A percentile compares a stretch with the other conserved stretches of the same genome.
These are phyloP conservation scores for Ambrosia trifida DNA, from an alignment of 129 eudicot genomes.

Conservation along the genomic window DNA sequence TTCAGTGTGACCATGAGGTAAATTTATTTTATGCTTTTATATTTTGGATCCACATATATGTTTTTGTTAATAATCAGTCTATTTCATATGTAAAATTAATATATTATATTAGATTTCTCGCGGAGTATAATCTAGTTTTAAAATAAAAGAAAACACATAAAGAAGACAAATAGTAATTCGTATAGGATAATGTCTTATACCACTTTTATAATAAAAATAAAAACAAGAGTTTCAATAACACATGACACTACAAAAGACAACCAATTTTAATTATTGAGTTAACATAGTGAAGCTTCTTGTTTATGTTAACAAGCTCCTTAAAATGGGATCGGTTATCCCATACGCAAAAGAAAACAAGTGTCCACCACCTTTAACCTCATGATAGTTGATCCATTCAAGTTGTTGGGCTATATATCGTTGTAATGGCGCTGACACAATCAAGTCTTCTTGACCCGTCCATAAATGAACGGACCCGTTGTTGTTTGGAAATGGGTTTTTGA, in stretches of 20 bases:
- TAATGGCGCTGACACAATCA: conserved; percentile 50
- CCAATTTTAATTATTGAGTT: background rate
- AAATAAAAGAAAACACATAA: too few species aligned
- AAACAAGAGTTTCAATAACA: too few species aligned
- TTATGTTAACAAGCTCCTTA: conserved; percentile 38
- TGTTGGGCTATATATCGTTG: conserved; percentile 53
- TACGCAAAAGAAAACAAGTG: conserved; percentile 47
- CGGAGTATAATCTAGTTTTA: too few species aligned
- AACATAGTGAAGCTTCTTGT: background rate
- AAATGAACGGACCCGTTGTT: conserved; percentile 54
- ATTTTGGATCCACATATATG: conserved; percentile 6
- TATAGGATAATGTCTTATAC: too few species aligned
- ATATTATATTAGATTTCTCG: too few species aligned
- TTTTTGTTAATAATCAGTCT: background rate
- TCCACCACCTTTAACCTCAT: conserved; percentile 60
- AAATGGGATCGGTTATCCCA: conserved; percentile 46
- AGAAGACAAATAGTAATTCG: too few species aligned
- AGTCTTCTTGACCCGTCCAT: conserved; percentile 74
- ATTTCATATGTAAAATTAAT: too few species aligned
- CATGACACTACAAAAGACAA: too few species aligned
- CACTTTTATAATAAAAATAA: too few species aligned
- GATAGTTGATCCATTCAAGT: conserved; percentile 68
- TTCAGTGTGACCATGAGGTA: conserved; percentile 95
- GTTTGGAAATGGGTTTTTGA: conserved; percentile 50
- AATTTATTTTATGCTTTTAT: background rate